A percentile compares a stretch with the other conserved stretches of the same genome.
Conservation (phyloP, 306 rosid species). For the Cicer bijugum region DNA sequence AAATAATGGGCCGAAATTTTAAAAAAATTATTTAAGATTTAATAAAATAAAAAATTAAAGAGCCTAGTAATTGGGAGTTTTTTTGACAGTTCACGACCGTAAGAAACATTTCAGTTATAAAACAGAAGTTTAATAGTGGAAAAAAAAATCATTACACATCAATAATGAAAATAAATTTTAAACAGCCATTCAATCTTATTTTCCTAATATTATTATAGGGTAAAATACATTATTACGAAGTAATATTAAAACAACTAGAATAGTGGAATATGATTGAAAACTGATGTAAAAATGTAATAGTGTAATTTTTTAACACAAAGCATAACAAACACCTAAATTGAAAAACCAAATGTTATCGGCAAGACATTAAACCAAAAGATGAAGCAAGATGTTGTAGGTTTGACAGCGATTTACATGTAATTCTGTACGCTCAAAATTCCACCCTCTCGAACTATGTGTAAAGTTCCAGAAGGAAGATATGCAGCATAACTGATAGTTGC, state of each 20-base stretch:
- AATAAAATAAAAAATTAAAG: too few species aligned
- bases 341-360: background rate
- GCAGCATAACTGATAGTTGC: conserved; percentile 36
- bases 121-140: too few species aligned
- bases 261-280: background rate
- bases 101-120: too few species aligned
- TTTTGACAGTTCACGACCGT: too few species aligned
- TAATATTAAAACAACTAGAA: background rate
- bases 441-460: background rate
- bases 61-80: too few species aligned
- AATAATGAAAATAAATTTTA: too few species aligned
- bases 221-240: background rate
- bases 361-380: background rate
- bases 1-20: too few species aligned
- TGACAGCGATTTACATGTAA: background rate
- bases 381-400: conserved; percentile 15
- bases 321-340: background rate
- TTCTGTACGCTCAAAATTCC: conserved; percentile 17
- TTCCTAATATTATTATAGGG: background rate
- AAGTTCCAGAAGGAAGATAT: conserved; percentile 16
- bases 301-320: background rate
- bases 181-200: background rate
- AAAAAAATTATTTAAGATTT: too few species aligned
- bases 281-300: background rate
- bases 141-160: too few species aligned